Base-by-base conservation (phyloP, 2,329 filamentous ascomycete species). In the Botrytis deweyae region DNA sequence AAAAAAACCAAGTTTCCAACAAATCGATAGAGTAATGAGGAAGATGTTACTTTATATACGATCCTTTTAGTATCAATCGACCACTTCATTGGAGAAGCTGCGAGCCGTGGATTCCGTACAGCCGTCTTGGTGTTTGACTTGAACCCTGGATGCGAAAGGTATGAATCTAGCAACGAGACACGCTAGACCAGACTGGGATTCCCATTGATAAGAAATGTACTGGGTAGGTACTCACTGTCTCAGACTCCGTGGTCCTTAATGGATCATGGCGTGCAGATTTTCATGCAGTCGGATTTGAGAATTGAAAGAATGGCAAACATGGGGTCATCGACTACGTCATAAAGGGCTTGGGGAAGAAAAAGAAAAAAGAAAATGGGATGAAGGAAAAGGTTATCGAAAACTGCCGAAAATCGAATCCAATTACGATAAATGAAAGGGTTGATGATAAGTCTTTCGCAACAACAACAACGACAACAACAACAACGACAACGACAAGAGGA, bases 211-310 rank as follows among this genome's bases (percentile, higher is more conserved):
- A 55, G 52, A 58, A 33, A 33, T 33, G 33, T 33, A 33, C 33
- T 33, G 3, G 33, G 33, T 18, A 18, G 8, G 20, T 49, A 4
- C 46, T 52, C 5, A 7, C 25, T 52, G 49, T 52, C 46, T 49
- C 46, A 49, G 16, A 46, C 20, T 46, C 44, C 9, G 8, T 22
- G 44, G 20, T 46, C 44, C 44, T 46, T 22, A 1, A 20, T 22
- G 20, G 59, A 62, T 38, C 59, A 62, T 62, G 59, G 59, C 59
- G 59, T 62, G 61, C 38, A 63, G 61, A 20, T 63, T 63, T 63
- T 63, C 61, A 63, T 63, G 36, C 25, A 63, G 38, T 20, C 16
- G 59, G 10, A 38, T 12, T 5, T 0, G 8, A 62, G 22, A 25
- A 38, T n/a, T 16, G 0, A 25, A 49, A 25, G 10, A 62, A 18